Evolutionary conservation across 352 stramenopile genomes (phyloP).

Genomic region (Pythium oligandrum): DNA sequence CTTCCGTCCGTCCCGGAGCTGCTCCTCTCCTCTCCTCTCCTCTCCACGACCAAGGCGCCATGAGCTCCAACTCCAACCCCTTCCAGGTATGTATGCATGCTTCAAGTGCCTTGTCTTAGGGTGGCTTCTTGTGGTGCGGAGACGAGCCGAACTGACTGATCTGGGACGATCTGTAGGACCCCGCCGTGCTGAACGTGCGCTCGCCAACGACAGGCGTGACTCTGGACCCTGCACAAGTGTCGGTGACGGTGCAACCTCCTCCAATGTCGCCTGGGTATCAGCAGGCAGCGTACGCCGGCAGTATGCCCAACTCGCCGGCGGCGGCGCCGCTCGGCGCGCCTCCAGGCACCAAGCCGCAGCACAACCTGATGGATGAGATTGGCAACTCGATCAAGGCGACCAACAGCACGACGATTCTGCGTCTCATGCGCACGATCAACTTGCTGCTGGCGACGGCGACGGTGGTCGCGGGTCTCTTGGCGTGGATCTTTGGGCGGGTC

Average conservation of each 20-base stretch:
- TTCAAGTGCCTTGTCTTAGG: constrained; percentile 1
- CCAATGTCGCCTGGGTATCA: constrained; percentile 34
- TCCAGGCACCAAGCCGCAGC: constrained; percentile 18
- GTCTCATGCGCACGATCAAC: constrained; percentile 76
- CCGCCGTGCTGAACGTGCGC: constrained; percentile 19
- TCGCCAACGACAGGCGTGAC: constrained; percentile 13
- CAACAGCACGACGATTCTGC: constrained; percentile 76
- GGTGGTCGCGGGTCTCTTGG: constrained; percentile 59
- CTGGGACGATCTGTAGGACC: constrained; percentile 8
- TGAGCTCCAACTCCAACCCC: constrained; percentile 19
- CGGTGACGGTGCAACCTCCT: constrained; percentile 30
- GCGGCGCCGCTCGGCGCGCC: constrained; percentile 14
- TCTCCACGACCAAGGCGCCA: neutral
- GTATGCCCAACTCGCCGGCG: constrained; percentile 12
- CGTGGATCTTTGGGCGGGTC: constrained; percentile 79
- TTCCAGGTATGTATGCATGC: constrained; percentile 17
- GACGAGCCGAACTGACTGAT: neutral
- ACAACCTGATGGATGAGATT: constrained; percentile 85
- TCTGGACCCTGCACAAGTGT: constrained; percentile 13
- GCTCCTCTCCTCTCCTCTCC: no score
- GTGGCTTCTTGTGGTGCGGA: constrained; percentile 1
- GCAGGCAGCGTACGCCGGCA: constrained; percentile 12
- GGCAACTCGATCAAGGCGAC: constrained; percentile 78
- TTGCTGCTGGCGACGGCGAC: constrained; percentile 69
- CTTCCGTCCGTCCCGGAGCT: no score